Evolutionary conservation across 73 alveolate genomes (phyloP), one percentile per base, ranked within the genome.

Genomic region (Paraurostyla sp.): DNA sequence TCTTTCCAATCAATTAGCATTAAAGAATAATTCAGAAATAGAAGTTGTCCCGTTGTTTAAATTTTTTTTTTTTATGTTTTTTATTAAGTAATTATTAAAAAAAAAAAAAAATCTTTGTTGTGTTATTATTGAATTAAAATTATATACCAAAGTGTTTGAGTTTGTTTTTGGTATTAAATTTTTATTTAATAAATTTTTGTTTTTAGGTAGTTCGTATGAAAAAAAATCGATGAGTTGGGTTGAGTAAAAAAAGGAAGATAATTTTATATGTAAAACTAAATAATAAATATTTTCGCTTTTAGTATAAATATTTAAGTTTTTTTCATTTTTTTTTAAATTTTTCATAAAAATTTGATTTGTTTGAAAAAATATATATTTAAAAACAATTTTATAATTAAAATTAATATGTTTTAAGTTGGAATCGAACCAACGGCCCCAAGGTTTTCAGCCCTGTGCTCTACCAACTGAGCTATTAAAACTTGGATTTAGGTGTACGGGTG

Each of bases 401-500:
- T 25, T 30, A n/a, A 63, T 25, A 63, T 63, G 81, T 63, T 63
- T 30, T 63, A 63, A 63, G 81, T 35, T 63, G 81, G 81, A 22
- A 56, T 56, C 71, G 71, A 56, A 56, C 71, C 71, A 56, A 56
- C 71, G 71, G 71, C 71, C 71, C 71, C 71, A 56, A 56, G 71
- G 71, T 56, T 56, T 56, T 56, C 71, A 56, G 71, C 71, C 71
- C 71, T 56, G 71, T 56, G 71, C 71, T 56, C 71, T 56, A 22
- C 71, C 71, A 56, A 56, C 71, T 56, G 71, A 56, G 71, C 71
- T 56, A 56, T 32, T 56, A 56, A 22, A 56, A 56, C 71, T n/a
- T n/a, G n/a, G n/a, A n/a, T n/a, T n/a, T n/a, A n/a, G n/a, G n/a
- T n/a, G n/a, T n/a, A n/a, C n/a, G n/a, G n/a, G n/a, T n/a, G n/a